Evolutionary conservation across 2,329 filamentous ascomycete genomes (phyloP), one percentile per base, ranked within the genome.

Genomic region (Aureobasidium sp.): DNA sequence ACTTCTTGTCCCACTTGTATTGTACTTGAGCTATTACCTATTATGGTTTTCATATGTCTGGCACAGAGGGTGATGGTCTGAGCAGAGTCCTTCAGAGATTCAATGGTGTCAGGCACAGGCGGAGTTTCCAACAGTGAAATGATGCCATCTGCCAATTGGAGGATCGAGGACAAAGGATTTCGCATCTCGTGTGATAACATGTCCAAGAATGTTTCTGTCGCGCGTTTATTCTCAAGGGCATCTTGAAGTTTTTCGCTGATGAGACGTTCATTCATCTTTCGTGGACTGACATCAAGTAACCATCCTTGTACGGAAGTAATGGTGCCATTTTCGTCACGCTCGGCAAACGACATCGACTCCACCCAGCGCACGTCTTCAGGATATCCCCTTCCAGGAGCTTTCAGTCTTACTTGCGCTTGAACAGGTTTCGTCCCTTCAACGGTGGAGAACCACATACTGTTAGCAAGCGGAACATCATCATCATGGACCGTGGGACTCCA

Each of bases 81-180:
- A 1, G 69, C 69, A 7, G 68, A 64, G 9, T 67, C 68, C 13
- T 66, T 17, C 15, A 65, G 26, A 6, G 63, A 46, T 9, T 57
- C 55, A 5, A 39, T n/a, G 1, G 55, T 59, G 5, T 64, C 64
- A 17, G 53, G 17, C 26, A 37, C 26, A 5, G 24, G 24, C 3
- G 32, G 13, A 15, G 10, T 15, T 2, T 37, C 36, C 9, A 77
- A 65, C 0, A 70, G 71, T 17, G 66, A 70, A 7, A 72, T 67
- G 36, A 79, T 77, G 5, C 71, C 71, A 50, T 79, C 77, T 5
- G 76, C 76, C 36, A 74, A 74, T 24, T 77, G 74, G 0, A 77
- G 72, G 32, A 79, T 77, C 1, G 24, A 29, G 1, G 24, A 72
- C 1, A 78, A 66, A 0, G 77, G 77, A 60, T 78, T 78, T 6